These are phyloP conservation scores for Chiua sp. DNA, from an alignment of 1,284 basidiomycete genomes.

Conservation along the genomic window DNA sequence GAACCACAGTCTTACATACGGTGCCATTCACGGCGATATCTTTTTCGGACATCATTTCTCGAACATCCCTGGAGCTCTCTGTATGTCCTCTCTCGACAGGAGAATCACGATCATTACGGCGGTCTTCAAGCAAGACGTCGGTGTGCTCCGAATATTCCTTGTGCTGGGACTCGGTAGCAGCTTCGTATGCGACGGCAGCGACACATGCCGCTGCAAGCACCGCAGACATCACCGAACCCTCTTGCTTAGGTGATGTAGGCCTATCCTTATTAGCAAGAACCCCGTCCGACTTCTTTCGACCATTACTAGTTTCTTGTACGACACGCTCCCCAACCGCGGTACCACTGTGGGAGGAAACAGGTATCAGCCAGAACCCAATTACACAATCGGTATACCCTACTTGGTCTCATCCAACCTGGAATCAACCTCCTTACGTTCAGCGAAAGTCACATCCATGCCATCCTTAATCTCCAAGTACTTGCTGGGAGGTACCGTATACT, in stretches of 20 bases:
- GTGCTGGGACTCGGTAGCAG: slow-evolving; percentile 4
- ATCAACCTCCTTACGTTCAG: neutral
- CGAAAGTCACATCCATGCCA: neutral
- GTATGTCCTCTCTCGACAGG: neutral
- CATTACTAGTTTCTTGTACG: neutral
- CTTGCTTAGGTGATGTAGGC: slow-evolving; percentile 5
- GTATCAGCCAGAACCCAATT: slow-evolving; percentile 3
- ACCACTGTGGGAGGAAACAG: neutral
- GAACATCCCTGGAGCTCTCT: neutral
- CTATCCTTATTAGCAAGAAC: neutral
- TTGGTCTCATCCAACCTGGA: neutral
- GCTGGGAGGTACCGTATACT: slow-evolving; percentile 28
- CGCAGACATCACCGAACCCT: slow-evolving; percentile 10
- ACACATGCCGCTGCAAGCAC: slow-evolving; percentile 17
- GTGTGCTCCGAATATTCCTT: slow-evolving; percentile 4
- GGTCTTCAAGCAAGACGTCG: neutral
- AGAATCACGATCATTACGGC: neutral
- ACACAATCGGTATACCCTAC: slow-evolving; percentile 2
- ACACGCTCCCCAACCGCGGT: neutral
- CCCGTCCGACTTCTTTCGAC: neutral
- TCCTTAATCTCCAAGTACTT: slow-evolving; percentile 7
- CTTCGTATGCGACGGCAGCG: slow-evolving; percentile 16
- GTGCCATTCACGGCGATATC: neutral
- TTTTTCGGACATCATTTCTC: neutral
- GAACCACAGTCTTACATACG: neutral